Evolutionary conservation across 1,284 basidiomycete genomes (phyloP).

Genomic region (Malassezia restricta): DNA sequence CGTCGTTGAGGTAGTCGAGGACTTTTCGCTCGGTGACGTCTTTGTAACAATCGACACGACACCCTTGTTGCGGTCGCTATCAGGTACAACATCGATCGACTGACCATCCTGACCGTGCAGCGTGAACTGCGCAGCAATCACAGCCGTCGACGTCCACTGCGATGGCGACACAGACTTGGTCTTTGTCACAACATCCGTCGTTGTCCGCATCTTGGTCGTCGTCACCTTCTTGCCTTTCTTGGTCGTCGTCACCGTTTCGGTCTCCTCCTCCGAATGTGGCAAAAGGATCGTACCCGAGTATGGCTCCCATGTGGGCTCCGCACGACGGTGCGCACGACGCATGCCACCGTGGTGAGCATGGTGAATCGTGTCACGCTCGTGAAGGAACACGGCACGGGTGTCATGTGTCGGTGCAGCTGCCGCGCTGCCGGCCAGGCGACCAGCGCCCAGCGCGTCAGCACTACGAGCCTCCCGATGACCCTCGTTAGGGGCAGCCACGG

Average conservation of each 20-base stretch:
- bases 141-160: slow-evolving; percentile 5
- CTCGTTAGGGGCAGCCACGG: too few relatives aligned
- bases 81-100: background rate
- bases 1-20: background rate
- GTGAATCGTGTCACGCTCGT: background rate
- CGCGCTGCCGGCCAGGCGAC: background rate
- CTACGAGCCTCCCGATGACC: too few relatives aligned
- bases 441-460: background rate
- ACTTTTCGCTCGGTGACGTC: background rate
- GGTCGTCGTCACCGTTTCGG: slow-evolving; percentile 4
- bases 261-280: background rate
- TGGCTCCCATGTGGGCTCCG: slow-evolving; percentile 16
- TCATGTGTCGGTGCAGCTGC: background rate
- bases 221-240: slow-evolving; percentile 10
- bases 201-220: background rate
- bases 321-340: slow-evolving; percentile 7
- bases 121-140: slow-evolving; percentile 4
- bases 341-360: slow-evolving; percentile 3
- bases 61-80: background rate
- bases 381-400: background rate
- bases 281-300: slow-evolving; percentile 10
- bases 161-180: slow-evolving; percentile 1
- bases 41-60: background rate
- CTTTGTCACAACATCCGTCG: background rate
- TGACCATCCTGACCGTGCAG: slow-evolving; percentile 4